Evolutionary conservation across 129 eudicot genomes (phyloP), one percentile per base, ranked within the genome.

Genomic region (Flaveria trinervia): DNA sequence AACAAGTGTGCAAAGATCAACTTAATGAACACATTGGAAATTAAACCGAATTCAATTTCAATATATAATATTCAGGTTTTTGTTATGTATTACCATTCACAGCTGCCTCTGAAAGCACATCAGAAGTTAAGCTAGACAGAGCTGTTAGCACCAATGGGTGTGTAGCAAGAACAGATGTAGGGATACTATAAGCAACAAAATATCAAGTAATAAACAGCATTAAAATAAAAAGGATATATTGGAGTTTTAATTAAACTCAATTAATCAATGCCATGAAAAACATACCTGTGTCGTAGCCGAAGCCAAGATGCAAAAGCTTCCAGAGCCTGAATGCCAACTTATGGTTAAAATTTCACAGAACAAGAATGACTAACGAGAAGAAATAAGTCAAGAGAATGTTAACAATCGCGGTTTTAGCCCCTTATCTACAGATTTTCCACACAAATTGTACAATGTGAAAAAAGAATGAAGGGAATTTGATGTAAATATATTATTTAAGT

Each of bases 261-360:
- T 55, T 5, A n/a, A 55, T 55, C 61, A 55, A 9, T 0, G 55
- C 44, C 15, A 36, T 1, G 41, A 11, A 36, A 49, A 45, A 30
- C 55, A 61, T 77, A 93, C 98, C 97, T 88, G 80, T 92, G 97
- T 82, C 96, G 86, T 79, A 93, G 83, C 65, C 98, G 97, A 75
- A 93, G 89, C 98, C 98, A 93, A 68, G 98, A 93, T 75, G 98
- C 93, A 87, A 93, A 93, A 60, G 97, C 98, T 87, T 93, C 98
- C 52, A 93, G 90, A 74, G 89, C 98, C 98, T 93, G 97, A 48
- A 52, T 61, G 54, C 51, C 13, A 33, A 45, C 39, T 70, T 57
- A 82, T 68, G 26, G 49, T 65, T 43, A 78, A 56, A 65, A 77
- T 7, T 39, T 26, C 78, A 76, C 26, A 33, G 23, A n/a, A 68